Percentiles rank a stretch among this genome's conserved stretches.
Evolutionary conservation across 805 yeast genomes (phyloP).

Genomic region (Lipomyces starkeyi): DNA sequence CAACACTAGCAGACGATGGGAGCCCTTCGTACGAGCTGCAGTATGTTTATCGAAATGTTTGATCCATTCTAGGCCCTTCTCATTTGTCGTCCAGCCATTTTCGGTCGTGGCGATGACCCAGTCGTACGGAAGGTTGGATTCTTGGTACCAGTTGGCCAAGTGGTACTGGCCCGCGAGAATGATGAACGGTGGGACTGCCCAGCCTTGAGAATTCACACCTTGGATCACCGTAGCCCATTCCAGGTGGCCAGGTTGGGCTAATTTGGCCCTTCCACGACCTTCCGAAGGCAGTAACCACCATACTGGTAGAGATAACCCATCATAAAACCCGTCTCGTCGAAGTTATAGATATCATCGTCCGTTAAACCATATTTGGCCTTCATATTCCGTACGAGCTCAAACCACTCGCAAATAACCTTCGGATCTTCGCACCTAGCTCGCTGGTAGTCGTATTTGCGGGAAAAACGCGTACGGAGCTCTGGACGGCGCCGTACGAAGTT

Average conservation of each 20-base stretch:
- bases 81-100: slow-evolving; percentile 13
- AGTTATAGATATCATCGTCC: slow-evolving; percentile 10
- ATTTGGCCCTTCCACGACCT: not conserved
- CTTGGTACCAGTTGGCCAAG: slow-evolving; percentile 13
- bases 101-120: slow-evolving; percentile 12
- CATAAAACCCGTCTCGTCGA: slow-evolving; percentile 17
- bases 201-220: slow-evolving; percentile 20
- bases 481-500: too few species aligned
- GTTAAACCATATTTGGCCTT: not conserved
- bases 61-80: slow-evolving; percentile 13
- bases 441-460: too few species aligned
- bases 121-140: slow-evolving; percentile 6
- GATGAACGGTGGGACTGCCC: slow-evolving; percentile 20
- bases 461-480: too few species aligned
- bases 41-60: too few species aligned
- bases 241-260: slow-evolving; percentile 5
- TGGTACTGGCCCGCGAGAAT: slow-evolving; percentile 9
- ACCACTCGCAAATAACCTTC: too few species aligned
- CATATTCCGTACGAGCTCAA: too few species aligned
- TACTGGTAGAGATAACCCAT: slow-evolving; percentile 15
- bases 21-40: too few species aligned
- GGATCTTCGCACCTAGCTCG: too few species aligned
- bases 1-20: too few species aligned
- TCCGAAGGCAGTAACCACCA: slow-evolving; percentile 3
- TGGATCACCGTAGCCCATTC: slow-evolving; percentile 25